Base-by-base conservation (phyloP, 768 basidiomycete genomes). In the Kwoniella sp. region DNA sequence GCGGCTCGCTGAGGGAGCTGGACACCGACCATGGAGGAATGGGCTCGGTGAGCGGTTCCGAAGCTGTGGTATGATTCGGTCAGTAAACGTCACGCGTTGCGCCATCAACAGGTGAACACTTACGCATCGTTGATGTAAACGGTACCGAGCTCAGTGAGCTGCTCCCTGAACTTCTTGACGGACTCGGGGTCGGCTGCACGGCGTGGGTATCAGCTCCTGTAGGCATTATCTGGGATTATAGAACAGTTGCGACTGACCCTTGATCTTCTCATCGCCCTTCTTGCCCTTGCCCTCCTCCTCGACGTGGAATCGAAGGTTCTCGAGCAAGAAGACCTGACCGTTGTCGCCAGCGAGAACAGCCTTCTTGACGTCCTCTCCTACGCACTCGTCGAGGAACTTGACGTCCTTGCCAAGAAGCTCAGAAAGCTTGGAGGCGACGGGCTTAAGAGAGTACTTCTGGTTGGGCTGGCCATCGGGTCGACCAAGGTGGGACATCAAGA, bases 261-360 rank as follows among this genome's bases (percentile, higher is more conserved):
- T 98, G 64, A 81, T 86, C 80, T 99, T 99, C 68, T 84, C 83
- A 29, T 60, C 67, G 41, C 91, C 90, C 46, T 93, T 89, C 74
- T 87, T 85, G 76, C 91, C 90, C 78, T 93, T 93, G 65, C 93
- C 93, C 76, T 99, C 93, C 77, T 99, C 93, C 70, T 93, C 93
- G 61, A 89, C 90, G 76, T 98, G 89, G 83, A 95, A 99, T 55
- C 93, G 87, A 46, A 99, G 79, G 78, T 99, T 99, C 78, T 99
- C 93, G 69, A 99, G 83, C 52, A 99, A 81, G 77, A 98, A 80
- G 42, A 92, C 87, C 41, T 76, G 67, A 8, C 76, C 77, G 36
- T 76, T 62, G 26, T 81, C 67, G 5, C 87, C 84, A 34, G 74
- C 77, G 62, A 82, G 80, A 59, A 95, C 86, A 38, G 84, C 81